Base-by-base conservation (phyloP, 257 asterid genomes). In the Fraxinus anomala region DNA sequence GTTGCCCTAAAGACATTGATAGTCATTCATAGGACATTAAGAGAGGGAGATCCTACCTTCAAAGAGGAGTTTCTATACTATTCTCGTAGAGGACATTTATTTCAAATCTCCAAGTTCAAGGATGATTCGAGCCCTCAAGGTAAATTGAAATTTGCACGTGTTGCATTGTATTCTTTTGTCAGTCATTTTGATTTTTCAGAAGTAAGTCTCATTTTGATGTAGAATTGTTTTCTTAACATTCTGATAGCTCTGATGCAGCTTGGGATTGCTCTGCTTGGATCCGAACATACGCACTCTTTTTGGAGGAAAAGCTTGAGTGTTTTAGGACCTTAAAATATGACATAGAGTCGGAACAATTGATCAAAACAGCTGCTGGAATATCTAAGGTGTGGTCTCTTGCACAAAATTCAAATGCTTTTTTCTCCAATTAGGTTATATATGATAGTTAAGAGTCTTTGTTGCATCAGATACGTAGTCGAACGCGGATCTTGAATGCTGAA, bases 241-340 rank as follows among this genome's bases (percentile, higher is more conserved):
- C 63, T 24, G 42, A 59, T 75, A 47, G 77, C 79, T 68, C 9
- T 74, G 16, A 37, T 88, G 90, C 90, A 94, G 97, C 97, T 73
- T 94, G 97, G 97, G 98, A 94, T 85, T 94, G 98, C 85, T 89
- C 97, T 42, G 91, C 94, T 33, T 94, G 98, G 96, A 88, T 94
- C 1, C 86, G 98, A 28, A 77, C 97, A 19, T 94, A 94, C 66
- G 97, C 97, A 11, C 88, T 91, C 37, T 94, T 86, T 89, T 76
- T 94, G 6, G 98, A 94, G 87, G 97, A 94, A 88, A 89, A 97
- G 71, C 81, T 94, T 0, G 97, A 92, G 79, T 94, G 97, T 61
- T 89, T 85, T 77, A 85, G 97, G 79, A 83, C 82, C 70, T 77
- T 92, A 78, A 82, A 82, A 73, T 86, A 80, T 68, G 97, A 94